Conservation (phyloP, 441 rosid species). For the Macaranga tanarius region DNA sequence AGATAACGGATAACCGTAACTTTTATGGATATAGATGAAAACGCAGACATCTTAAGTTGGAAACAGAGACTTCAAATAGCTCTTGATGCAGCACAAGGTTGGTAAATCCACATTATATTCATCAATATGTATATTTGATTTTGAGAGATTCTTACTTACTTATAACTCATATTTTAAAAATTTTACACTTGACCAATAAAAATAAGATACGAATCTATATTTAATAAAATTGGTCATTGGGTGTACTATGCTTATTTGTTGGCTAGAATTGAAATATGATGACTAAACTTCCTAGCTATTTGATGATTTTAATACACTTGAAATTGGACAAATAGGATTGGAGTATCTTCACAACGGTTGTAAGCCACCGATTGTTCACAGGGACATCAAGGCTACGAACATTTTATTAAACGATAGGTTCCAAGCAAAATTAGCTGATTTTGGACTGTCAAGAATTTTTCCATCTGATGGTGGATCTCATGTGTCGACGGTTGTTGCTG, state of each 20-base stretch:
- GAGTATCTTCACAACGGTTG: slow-evolving; percentile 36
- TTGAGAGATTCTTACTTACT: neutral
- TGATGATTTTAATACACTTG: no score
- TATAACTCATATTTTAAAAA: neutral
- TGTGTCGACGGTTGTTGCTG: slow-evolving; percentile 28
- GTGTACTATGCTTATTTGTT: no score
- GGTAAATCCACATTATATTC: neutral
- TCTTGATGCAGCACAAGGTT: slow-evolving; percentile 45
- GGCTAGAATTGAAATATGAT: no score
- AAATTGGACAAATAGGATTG: slow-evolving; percentile 25
- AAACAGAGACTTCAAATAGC: slow-evolving; percentile 43
- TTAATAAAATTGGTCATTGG: no score
- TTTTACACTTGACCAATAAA: neutral
- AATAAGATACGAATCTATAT: no score
- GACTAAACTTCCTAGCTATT: no score
- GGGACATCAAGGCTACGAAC: slow-evolving; percentile 43
- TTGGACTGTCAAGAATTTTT: slow-evolving; percentile 34
- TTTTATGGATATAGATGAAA: slow-evolving; percentile 5
- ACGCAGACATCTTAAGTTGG: slow-evolving; percentile 26
- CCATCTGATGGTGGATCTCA: slow-evolving; percentile 26
- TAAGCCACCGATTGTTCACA: slow-evolving; percentile 17
- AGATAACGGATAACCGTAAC: no score
- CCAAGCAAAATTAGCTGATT: slow-evolving; percentile 11
- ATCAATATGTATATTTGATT: neutral
- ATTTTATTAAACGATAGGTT: slow-evolving; percentile 25